These are phyloP conservation scores for Penicillium antarcticum DNA, from an alignment of 495 filamentous ascomycete species.

Conservation along the genomic window DNA sequence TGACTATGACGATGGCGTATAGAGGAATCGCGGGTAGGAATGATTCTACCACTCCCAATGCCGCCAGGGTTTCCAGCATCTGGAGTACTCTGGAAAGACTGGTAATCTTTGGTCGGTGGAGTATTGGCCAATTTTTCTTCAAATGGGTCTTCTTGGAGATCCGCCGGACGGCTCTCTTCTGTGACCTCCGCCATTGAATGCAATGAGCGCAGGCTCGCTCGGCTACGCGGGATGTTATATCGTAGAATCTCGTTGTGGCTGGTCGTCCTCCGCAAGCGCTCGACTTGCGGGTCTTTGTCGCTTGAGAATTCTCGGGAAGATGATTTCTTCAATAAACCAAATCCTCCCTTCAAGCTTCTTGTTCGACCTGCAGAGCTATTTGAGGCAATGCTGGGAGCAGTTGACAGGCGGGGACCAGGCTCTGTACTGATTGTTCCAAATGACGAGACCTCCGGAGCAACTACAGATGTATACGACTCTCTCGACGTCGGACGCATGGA, in stretches of 20 bases:
- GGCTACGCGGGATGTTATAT: conserved; percentile 34
- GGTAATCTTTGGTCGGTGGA: conserved; percentile 25
- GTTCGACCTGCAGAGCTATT: conserved; percentile 34
- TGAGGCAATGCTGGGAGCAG: conserved; percentile 40
- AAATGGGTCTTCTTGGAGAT: conserved; percentile 17
- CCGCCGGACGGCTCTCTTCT: conserved; percentile 31
- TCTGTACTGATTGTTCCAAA: conserved; percentile 46
- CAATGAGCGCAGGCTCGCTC: conserved; percentile 42
- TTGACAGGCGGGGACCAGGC: conserved; percentile 36
- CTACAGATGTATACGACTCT: conserved; percentile 38
- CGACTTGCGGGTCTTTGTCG: conserved; percentile 33
- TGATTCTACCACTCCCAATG: conserved; percentile 48
- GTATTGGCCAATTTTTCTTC: conserved; percentile 18
- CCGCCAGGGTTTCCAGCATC: conserved; percentile 38
- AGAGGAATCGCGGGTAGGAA: conserved; percentile 67
- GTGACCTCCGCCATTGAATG: conserved; percentile 45
- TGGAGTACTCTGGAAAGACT: conserved; percentile 24
- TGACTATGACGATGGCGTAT: conserved; percentile 51
- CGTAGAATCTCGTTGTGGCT: conserved; percentile 38
- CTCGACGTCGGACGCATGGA: conserved; percentile 32
- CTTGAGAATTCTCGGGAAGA: conserved; percentile 34
- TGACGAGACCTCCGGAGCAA: conserved; percentile 30
- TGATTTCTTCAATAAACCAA: conserved; percentile 31
- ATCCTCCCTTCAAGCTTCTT: conserved; percentile 35
- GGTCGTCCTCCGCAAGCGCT: conserved; percentile 34